These are phyloP conservation scores for Candida manassasensis DNA, from an alignment of 805 yeast genomes.

Conservation along the genomic window DNA sequence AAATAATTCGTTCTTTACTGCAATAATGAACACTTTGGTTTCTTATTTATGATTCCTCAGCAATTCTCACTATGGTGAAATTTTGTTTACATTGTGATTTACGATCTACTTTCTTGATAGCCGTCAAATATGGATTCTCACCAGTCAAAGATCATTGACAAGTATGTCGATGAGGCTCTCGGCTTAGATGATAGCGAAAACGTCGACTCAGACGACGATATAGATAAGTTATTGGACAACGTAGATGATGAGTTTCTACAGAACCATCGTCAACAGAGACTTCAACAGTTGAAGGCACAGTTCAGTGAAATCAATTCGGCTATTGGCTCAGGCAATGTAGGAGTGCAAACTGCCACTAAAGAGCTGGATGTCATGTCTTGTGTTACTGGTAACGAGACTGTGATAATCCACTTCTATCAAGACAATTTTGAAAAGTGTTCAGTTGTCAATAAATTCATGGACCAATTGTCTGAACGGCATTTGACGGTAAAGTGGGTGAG, in stretches of 20 bases:
- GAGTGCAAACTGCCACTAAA: slow-evolving; percentile 33
- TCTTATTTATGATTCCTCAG: no score
- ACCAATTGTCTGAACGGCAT: slow-evolving; percentile 53
- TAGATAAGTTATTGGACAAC: slow-evolving; percentile 36
- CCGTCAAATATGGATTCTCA: slow-evolving; percentile 29
- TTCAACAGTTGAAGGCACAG: slow-evolving; percentile 50
- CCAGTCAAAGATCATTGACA: slow-evolving; percentile 34
- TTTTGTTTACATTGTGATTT: no score
- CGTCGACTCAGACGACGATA: slow-evolving; percentile 36
- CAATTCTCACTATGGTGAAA: no score
- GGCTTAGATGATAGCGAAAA: slow-evolving; percentile 25
- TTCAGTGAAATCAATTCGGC: slow-evolving; percentile 30
- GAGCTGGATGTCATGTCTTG: slow-evolving; percentile 56
- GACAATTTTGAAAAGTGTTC: slow-evolving; percentile 57
- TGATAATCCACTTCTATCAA: slow-evolving; percentile 62
- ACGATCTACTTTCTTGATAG: no score
- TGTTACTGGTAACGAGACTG: slow-evolving; percentile 38
- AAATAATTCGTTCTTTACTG: no score
- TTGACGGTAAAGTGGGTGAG: slow-evolving; percentile 48
- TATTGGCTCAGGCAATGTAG: slow-evolving; percentile 32
- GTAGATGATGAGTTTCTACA: slow-evolving; percentile 36
- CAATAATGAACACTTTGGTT: no score
- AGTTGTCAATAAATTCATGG: slow-evolving; percentile 46
- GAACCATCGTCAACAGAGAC: slow-evolving; percentile 58
- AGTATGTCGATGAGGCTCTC: slow-evolving; percentile 40